Percentiles rank a stretch among this genome's conserved stretches.
phyloP scores from a whole-genome alignment of 371 early-diverging fungal genomes.

The Mortierella sp. region DNA sequence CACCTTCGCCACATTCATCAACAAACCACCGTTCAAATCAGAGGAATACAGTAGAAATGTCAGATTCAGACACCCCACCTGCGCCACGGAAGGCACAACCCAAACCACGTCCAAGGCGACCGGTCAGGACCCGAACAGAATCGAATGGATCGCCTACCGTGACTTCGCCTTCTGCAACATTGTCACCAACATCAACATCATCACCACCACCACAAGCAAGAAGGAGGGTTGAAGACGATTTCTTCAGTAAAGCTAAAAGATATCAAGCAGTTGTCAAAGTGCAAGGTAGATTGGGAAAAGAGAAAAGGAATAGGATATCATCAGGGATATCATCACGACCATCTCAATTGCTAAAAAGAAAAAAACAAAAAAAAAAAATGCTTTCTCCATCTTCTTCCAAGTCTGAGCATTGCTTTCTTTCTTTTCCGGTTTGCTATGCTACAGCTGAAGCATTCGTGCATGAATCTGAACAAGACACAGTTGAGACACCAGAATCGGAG shows the following conservation, averaged over 20 bases:
- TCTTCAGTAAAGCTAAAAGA: conserved; percentile 43
- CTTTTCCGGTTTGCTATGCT: not conserved
- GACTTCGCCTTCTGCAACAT: not conserved
- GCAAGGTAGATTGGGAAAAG: conserved; percentile 3
- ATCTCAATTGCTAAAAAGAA: no score
- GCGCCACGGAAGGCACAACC: conserved; percentile 34
- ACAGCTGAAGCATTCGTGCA: not conserved
- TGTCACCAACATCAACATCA: not conserved
- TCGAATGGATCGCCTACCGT: conserved; percentile 7
- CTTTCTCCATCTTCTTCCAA: no score
- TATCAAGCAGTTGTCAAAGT: conserved; percentile 22
- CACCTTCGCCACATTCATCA: not conserved
- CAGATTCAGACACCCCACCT: conserved; percentile 38
- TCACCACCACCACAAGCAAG: conserved; percentile 16
- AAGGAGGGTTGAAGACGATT: conserved; percentile 37
- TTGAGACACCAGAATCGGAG: conserved; percentile 10
- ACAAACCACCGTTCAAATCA: not conserved
- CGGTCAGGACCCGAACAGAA: not conserved
- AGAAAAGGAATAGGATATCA: not conserved
- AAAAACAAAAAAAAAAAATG: no score
- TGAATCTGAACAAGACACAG: conserved; percentile 10
- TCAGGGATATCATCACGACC: no score
- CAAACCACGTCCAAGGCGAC: conserved; percentile 33
- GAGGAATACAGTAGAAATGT: conserved; percentile 18
- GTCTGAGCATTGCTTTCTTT: not conserved